phyloP scores from a whole-genome alignment of 805 yeast species.

The Isabelozyma heimii region DNA sequence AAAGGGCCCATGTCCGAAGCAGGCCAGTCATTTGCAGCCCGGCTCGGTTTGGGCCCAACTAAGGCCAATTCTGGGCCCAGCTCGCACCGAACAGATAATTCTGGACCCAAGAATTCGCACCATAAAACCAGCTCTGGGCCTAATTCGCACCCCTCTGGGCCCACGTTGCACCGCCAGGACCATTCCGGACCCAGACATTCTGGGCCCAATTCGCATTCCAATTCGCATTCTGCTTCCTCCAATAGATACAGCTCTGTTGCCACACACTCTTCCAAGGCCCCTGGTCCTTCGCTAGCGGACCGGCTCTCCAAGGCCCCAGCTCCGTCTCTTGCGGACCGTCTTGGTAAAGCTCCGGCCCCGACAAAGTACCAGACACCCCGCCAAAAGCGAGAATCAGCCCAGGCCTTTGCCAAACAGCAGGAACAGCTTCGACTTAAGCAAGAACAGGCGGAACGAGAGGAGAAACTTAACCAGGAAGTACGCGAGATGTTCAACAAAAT shows the following conservation, averaged over 20 bases:
- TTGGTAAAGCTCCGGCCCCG: neutral
- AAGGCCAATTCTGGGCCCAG: neutral
- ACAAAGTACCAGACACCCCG: conserved; percentile 6
- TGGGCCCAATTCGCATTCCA: neutral
- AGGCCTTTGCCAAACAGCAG: conserved; percentile 4
- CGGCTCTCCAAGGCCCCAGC: conserved; percentile 1
- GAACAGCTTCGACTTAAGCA: conserved; percentile 1
- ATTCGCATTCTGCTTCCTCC: neutral
- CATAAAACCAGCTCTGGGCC: too few species aligned
- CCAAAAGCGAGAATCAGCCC: conserved; percentile 4
- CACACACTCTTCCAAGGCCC: too few species aligned
- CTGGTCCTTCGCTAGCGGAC: neutral
- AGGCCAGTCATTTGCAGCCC: conserved; percentile 29
- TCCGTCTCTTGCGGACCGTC: neutral
- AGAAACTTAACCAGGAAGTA: conserved; percentile 22
- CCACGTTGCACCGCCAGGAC: neutral
- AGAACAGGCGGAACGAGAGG: conserved; percentile 13
- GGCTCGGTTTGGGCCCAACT: conserved; percentile 17
- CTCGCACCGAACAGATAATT: neutral
- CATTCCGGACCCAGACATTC: too few species aligned
- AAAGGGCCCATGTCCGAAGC: conserved; percentile 28
- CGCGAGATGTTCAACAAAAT: conserved; percentile 24
- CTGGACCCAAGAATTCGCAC: too few species aligned
- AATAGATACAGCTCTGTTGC: neutral
- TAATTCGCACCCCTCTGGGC: too few species aligned